Percentiles rank a stretch among this genome's conserved stretches.
Evolutionary conservation across 176 grass and related monocot species (phyloP).

Genomic region (Aegilops sharonensis): DNA sequence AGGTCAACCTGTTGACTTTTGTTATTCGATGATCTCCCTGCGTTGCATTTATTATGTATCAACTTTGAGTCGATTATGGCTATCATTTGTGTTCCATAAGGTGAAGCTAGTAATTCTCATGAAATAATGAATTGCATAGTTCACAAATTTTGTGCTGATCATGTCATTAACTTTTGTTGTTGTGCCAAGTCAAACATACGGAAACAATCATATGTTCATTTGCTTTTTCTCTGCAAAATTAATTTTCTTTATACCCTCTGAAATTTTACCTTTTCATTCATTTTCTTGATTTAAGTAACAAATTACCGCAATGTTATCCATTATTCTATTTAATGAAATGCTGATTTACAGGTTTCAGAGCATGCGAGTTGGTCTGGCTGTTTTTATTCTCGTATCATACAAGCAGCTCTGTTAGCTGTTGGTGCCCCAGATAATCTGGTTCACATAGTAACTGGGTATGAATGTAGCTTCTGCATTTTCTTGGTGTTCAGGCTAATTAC

Average conservation of each 20-base stretch:
- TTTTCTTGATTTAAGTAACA: neutral
- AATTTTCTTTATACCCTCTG: neutral
- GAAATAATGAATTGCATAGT: neutral
- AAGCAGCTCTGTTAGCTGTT: conserved; percentile 92
- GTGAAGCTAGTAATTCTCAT: neutral
- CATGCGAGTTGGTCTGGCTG: conserved; percentile 97
- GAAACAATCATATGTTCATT: neutral
- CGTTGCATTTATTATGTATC: neutral
- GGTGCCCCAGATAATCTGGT: conserved; percentile 95
- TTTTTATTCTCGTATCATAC: conserved; percentile 97
- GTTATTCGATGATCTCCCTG: conserved; percentile 1
- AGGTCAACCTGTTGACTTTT: neutral
- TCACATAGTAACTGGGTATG: conserved; percentile 93
- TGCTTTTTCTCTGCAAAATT: neutral
- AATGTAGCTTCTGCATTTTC: conserved; percentile 17
- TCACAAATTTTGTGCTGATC: neutral
- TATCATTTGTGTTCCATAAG: neutral
- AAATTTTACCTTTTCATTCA: neutral
- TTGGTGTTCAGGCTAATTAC: conserved; percentile 4
- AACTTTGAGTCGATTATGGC: neutral
- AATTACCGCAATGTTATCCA: neutral
- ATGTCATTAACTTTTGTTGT: neutral
- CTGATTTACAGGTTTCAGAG: conserved; percentile 69
- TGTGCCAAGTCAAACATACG: neutral
- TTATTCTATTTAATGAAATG: conserved; percentile 24